Evolutionary conservation across 2,329 filamentous ascomycete genomes (phyloP).

Genomic region (Pseudogymnoascus verrucosus): DNA sequence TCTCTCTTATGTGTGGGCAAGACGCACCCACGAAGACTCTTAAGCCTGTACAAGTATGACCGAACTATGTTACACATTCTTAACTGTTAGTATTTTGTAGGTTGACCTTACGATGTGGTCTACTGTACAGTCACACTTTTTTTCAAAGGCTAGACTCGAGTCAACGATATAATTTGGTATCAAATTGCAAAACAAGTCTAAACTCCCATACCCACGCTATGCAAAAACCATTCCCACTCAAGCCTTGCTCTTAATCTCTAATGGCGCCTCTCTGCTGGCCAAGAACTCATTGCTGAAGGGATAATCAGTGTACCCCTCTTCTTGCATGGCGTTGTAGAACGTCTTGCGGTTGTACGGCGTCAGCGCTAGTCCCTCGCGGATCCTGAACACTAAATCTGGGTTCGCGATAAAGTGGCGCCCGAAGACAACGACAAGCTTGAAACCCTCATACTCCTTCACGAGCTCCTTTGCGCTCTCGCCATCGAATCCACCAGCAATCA

Average conservation of each 20-base stretch:
- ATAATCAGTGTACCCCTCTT: conserved; percentile 29
- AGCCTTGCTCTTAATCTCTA: conserved; percentile 4
- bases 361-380: conserved; percentile 29
- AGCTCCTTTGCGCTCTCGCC: conserved; percentile 32
- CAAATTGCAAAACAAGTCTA: background rate
- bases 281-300: conserved; percentile 18
- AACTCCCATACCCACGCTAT: background rate
- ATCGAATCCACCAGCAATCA: conserved; percentile 43
- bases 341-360: conserved; percentile 32
- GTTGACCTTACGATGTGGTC: background rate
- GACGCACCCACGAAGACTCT: background rate
- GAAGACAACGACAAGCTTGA: conserved; percentile 34
- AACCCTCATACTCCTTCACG: conserved; percentile 25
- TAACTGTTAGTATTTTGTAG: background rate
- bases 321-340: conserved; percentile 29
- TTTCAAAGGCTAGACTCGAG: background rate
- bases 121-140: background rate
- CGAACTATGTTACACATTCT: background rate
- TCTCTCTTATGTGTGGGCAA: background rate
- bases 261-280: background rate
- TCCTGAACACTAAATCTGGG: conserved; percentile 30
- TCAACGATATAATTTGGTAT: background rate
- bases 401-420: conserved; percentile 39
- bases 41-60: background rate
- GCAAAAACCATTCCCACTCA: background rate